These are phyloP conservation scores for Apiotrichum sp. DNA, from an alignment of 1,284 basidiomycete genomes.

Conservation along the genomic window DNA sequence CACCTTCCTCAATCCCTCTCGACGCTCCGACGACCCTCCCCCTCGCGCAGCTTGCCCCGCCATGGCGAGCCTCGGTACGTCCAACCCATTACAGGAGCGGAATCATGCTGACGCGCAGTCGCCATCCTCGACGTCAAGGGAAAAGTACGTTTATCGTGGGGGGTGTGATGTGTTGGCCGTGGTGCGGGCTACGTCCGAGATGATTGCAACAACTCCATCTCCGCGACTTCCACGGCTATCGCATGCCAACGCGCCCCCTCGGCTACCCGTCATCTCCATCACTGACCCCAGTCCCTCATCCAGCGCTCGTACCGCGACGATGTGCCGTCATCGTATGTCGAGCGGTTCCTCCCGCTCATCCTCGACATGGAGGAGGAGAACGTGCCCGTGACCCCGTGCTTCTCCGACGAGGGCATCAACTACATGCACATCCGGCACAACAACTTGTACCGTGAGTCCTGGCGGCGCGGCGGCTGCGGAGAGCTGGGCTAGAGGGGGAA, in stretches of 20 bases:
- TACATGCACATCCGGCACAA: conserved; percentile 99
- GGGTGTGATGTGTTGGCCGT: too few relatives aligned
- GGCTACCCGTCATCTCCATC: neutral
- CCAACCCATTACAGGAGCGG: too few relatives aligned
- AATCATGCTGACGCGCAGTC: conserved; percentile 47
- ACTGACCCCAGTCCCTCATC: conserved; percentile 67
- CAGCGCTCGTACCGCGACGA: conserved; percentile 98
- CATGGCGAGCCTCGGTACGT: conserved; percentile 39
- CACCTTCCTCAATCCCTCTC: neutral
- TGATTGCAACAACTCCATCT: neutral
- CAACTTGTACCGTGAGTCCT: conserved; percentile 81
- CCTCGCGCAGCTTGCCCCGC: conserved; percentile 3
- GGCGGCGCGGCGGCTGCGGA: neutral
- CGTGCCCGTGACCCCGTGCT: conserved; percentile 88
- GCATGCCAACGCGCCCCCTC: neutral
- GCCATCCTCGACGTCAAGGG: conserved; percentile 98
- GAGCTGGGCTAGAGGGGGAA: too few relatives aligned
- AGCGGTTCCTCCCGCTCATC: conserved; percentile 88
- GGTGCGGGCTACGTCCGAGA: too few relatives aligned
- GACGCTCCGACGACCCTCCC: too few relatives aligned
- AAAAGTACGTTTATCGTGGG: conserved; percentile 45
- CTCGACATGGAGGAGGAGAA: conserved; percentile 98
- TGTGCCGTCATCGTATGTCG: conserved; percentile 79
- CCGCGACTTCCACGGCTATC: neutral
- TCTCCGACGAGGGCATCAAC: conserved; percentile 88